phyloP scores from a whole-genome alignment of 495 filamentous ascomycete genomes.

The Penicillium alfredii region DNA sequence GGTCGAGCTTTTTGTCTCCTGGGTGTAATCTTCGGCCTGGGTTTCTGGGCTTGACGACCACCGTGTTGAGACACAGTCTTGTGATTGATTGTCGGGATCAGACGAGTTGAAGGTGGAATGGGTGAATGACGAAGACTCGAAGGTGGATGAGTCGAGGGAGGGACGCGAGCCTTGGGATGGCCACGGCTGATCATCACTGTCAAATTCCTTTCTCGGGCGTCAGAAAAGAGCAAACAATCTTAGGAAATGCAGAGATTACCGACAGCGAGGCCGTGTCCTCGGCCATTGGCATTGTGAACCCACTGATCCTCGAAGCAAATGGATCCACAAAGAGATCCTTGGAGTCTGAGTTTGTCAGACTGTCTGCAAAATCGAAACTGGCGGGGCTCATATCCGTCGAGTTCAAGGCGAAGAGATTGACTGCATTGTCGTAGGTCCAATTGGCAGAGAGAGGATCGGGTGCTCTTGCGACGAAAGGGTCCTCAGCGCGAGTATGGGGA shows the following conservation, averaged over 20 bases:
- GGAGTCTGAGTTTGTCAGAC: slow-evolving; percentile 27
- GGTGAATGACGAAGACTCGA: slow-evolving; percentile 3
- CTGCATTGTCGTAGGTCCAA: slow-evolving; percentile 40
- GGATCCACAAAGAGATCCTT: slow-evolving; percentile 35
- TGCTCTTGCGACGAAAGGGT: slow-evolving; percentile 14
- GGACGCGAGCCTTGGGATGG: slow-evolving; percentile 23
- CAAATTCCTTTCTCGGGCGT: slow-evolving; percentile 25
- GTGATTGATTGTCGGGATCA: slow-evolving; percentile 12
- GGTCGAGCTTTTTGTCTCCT: slow-evolving; percentile 13
- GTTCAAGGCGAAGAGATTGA: slow-evolving; percentile 37
- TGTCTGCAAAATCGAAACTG: slow-evolving; percentile 32
- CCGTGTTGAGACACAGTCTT: slow-evolving; percentile 12
- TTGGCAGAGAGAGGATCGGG: slow-evolving; percentile 37
- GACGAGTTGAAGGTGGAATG: slow-evolving; percentile 7
- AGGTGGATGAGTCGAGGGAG: slow-evolving; percentile 16
- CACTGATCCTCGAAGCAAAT: slow-evolving; percentile 33
- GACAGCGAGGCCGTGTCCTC: slow-evolving; percentile 33
- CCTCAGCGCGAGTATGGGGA: slow-evolving; percentile 19
- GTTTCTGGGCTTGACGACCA: slow-evolving; percentile 37
- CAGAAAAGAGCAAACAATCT: too few species aligned
- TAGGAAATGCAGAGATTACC: slow-evolving; percentile 15
- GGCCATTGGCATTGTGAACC: slow-evolving; percentile 31
- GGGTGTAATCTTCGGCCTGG: slow-evolving; percentile 23
- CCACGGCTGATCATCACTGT: slow-evolving; percentile 42
- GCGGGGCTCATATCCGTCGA: slow-evolving; percentile 32